Base-by-base conservation (phyloP, 106 monocot genomes). In the Iris macrosiphon region DNA sequence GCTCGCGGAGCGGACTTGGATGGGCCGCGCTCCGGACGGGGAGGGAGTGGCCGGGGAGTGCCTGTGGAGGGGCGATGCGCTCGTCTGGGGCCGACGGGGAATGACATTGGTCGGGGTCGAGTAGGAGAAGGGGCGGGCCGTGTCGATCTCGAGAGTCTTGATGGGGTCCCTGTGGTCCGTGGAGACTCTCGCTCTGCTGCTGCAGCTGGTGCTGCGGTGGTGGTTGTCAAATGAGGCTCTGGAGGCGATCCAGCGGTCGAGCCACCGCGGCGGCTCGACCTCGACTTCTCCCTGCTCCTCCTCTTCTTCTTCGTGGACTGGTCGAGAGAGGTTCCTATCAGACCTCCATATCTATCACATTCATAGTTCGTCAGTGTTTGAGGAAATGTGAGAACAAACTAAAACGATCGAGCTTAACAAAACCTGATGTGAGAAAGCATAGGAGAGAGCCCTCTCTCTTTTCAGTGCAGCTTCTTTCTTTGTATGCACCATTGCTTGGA, bases 121-220 rank as follows among this genome's bases (percentile, higher is more conserved):
- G 70, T 72, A 87, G 29, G 84, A 88, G 52, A 59, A 80, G 6
- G 84, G 93, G 4, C 81, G 69, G 14, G 66, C 84, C 0, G 84
- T 79, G 79, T 96, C 95, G 55, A 90, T 79, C 65, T 89, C 85
- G 1, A 96, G 52, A 0, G 89, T 96, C 57, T 89, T 96, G 63
- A 96, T 77, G 15, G 82, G 82, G 57, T 83, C 85, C 12, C 79
- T 71, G 21, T 83, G 77, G 49, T 89, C 95, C 7, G 60, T 75
- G 14, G 95, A 96, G n/a, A n/a, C n/a, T n/a, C n/a, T n/a, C 0
- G 61, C 65, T 50, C 94, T 62, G 22, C 75, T 66, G 29, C 73
- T 78, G 55, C 55, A 37, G 34, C 7, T 10, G 64, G 66, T 82
- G 75, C 66, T 78, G 51, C 55, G 57, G 19, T 57, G 46, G 26